These are phyloP conservation scores for Pleodorina starrii DNA, from an alignment of 139 green algal genomes.

Conservation along the genomic window DNA sequence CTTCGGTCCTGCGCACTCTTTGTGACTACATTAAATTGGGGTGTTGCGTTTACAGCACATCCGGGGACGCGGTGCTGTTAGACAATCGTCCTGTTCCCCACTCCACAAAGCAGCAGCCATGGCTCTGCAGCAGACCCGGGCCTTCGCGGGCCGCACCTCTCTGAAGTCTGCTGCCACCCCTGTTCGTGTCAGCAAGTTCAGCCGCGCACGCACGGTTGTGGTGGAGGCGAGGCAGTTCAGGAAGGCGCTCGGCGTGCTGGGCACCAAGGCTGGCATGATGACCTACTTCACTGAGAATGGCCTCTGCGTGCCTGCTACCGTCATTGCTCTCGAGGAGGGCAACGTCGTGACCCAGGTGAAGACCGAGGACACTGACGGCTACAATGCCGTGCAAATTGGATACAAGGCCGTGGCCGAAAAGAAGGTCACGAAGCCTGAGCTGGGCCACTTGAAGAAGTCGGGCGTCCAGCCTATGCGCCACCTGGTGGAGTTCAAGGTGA, in stretches of 20 bases:
- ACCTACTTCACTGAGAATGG: conserved; percentile 93
- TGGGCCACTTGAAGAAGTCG: conserved; percentile 94
- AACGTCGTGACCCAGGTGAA: conserved; percentile 97
- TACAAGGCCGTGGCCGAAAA: conserved; percentile 84
- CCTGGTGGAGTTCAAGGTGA: conserved; percentile 94
- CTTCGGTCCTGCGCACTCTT: no score
- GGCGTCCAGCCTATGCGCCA: conserved; percentile 84
- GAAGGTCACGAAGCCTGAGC: conserved; percentile 94
- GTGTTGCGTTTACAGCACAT: no score
- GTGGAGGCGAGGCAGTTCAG: conserved; percentile 50
- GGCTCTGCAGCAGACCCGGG: conserved; percentile 30
- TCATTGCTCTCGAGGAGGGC: conserved; percentile 92
- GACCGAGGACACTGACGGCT: conserved; percentile 93
- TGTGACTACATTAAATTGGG: no score
- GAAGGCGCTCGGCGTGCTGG: conserved; percentile 83
- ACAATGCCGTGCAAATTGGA: conserved; percentile 90
- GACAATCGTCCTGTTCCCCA: background rate
- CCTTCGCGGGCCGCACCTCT: conserved; percentile 21
- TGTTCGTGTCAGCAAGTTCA: conserved; percentile 13
- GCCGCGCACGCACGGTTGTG: conserved; percentile 6
- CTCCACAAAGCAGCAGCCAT: conserved; percentile 35
- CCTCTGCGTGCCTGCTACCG: conserved; percentile 87
- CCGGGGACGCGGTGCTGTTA: background rate
- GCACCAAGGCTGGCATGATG: conserved; percentile 99
- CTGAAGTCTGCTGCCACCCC: conserved; percentile 9